phyloP scores from a whole-genome alignment of 2,329 filamentous ascomycete species.

The Aspergillus pseudoglaucus region DNA sequence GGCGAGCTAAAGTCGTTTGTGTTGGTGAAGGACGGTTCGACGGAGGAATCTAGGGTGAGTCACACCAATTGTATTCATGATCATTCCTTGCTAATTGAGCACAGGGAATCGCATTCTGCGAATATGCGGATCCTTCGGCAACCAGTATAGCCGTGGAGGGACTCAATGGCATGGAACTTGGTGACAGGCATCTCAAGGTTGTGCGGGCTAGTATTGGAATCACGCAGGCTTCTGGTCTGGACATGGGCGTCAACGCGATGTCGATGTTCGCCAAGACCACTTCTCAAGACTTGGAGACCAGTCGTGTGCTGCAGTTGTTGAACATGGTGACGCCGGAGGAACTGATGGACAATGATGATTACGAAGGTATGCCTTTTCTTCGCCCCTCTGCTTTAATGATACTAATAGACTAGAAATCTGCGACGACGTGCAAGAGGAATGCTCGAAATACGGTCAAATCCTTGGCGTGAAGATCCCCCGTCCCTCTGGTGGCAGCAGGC shows the following conservation, averaged over 20 bases:
- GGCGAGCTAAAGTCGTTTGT: slow-evolving; percentile 89
- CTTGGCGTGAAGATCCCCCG: slow-evolving; percentile 88
- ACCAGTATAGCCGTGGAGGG: slow-evolving; percentile 86
- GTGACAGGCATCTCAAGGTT: slow-evolving; percentile 78
- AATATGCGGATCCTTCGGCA: slow-evolving; percentile 68
- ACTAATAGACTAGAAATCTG: slow-evolving; percentile 66
- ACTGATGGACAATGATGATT: slow-evolving; percentile 87
- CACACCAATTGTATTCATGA: too few relatives aligned
- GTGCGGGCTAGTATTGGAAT: slow-evolving; percentile 84
- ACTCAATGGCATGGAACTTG: slow-evolving; percentile 87
- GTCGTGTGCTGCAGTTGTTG: slow-evolving; percentile 80
- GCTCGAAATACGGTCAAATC: slow-evolving; percentile 79
- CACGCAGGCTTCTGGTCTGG: slow-evolving; percentile 83
- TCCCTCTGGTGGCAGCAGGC: slow-evolving; percentile 72
- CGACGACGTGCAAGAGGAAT: slow-evolving; percentile 91
- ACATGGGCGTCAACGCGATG: slow-evolving; percentile 97
- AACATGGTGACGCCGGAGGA: slow-evolving; percentile 99
- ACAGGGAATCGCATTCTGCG: slow-evolving; percentile 92
- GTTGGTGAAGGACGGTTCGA: slow-evolving; percentile 76
- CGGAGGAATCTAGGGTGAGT: slow-evolving; percentile 78
- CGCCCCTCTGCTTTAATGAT: not conserved
- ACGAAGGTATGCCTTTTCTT: slow-evolving; percentile 70
- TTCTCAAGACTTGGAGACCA: slow-evolving; percentile 68
- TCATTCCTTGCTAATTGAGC: not conserved
- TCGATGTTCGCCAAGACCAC: slow-evolving; percentile 92